Base-by-base conservation (phyloP, 1,284 basidiomycete species). In the Cystobasidium slooffiae region DNA sequence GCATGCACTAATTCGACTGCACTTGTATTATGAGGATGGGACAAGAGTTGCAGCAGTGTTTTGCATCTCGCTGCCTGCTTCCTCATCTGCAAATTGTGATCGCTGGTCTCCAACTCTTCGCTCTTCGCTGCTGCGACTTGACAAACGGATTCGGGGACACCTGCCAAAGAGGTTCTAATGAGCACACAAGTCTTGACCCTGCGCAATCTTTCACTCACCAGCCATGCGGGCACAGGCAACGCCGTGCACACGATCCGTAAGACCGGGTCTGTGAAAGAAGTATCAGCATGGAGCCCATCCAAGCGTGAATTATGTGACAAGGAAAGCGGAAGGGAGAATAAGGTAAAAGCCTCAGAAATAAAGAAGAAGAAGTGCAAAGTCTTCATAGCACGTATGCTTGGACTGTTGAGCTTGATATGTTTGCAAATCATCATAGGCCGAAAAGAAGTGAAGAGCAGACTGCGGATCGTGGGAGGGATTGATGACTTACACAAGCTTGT, bases 401-500 rank as follows among this genome's bases (percentile, higher is more conserved):
- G 70, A 73, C 62, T 73, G 70, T 73, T 73, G 70, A 73, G 70
- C 70, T 73, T 73, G 70, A 73, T 73, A 73, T 73, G 6, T 66
- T 31, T 73, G 66, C 66, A 56, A 58, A 59, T 56, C 70, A 73
- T 73, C 70, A 73, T 66, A 43, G 62, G 70, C 63, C 10, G 10
- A 20, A 51, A 3, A 18, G 68, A 16, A 73, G 76, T 37, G 56
- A 70, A 16, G 75, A 75, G 37, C 75, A 75, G n/a, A 76, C 75
- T 49, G 73, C 70, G 14, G 75, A 73, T 31, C 41, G 75, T 5
- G 66, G 12, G 37, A 76, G 3, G 76, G 37, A 59, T 56, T n/a
- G 10, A 9, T 18, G 12, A 66, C 70, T 58, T 41, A 73, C 70
- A 73, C 86, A 10, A 97, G 84, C 51, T 84, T 86, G 82, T 95